These are phyloP conservation scores for Phytophthora fragariaefolia DNA, from an alignment of 352 stramenopile species.

Conservation along the genomic window DNA sequence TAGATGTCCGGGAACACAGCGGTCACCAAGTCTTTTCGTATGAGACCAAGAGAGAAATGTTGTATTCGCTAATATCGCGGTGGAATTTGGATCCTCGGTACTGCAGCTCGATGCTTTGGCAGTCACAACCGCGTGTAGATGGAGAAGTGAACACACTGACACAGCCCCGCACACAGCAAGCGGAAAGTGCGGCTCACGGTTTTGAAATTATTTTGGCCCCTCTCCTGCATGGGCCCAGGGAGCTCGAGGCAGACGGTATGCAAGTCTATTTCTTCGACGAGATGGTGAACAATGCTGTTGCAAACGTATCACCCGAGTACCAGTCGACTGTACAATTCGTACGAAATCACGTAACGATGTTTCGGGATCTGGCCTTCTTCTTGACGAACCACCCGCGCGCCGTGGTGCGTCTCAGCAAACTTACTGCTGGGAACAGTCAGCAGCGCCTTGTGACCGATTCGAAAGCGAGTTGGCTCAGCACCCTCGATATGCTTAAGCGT, in stretches of 20 bases:
- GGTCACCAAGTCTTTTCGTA: conserved; percentile 45
- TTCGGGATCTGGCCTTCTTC: conserved; percentile 55
- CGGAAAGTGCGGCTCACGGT: conserved; percentile 49
- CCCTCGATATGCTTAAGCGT: conserved; percentile 56
- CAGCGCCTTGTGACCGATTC: conserved; percentile 48
- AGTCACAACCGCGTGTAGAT: conserved; percentile 47
- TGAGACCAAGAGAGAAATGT: conserved; percentile 49
- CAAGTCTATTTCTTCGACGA: conserved; percentile 54
- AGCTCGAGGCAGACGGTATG: conserved; percentile 45
- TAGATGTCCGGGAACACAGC: conserved; percentile 55
- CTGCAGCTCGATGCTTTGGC: conserved; percentile 55
- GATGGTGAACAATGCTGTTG: conserved; percentile 49
- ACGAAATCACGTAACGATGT: conserved; percentile 40
- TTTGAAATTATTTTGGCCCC: conserved; percentile 56
- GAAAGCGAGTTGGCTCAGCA: conserved; percentile 54
- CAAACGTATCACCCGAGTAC: conserved; percentile 41
- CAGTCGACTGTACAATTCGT: conserved; percentile 45
- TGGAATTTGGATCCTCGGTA: conserved; percentile 59
- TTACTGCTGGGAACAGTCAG: conserved; percentile 42
- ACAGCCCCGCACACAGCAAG: conserved; percentile 41
- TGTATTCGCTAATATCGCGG: conserved; percentile 47
- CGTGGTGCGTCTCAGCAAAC: conserved; percentile 47
- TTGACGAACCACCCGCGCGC: conserved; percentile 54
- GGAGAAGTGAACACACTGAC: conserved; percentile 9
- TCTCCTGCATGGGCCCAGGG: conserved; percentile 42